Base-by-base conservation (phyloP, 176 grass and related monocot species). In the bread wheat (Triticum aestivum) region DNA sequence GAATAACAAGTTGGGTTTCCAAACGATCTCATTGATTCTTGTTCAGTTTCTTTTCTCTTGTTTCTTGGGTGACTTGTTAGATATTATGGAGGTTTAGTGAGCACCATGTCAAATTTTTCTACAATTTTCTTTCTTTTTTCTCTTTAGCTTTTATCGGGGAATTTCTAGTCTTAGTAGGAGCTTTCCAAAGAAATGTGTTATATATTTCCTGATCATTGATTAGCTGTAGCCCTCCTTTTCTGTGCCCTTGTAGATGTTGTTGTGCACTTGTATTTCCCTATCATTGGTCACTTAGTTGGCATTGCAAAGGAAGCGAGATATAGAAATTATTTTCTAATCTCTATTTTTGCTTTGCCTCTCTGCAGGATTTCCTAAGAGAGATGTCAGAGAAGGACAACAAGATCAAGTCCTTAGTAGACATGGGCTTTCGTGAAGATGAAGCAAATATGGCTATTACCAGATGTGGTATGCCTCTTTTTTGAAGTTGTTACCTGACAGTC, bases 361-460 rank as follows among this genome's bases (percentile, higher is more conserved):
- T 54, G 47, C 84, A 99, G 97, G 90, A 83, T 83, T 99, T 99
- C 61, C 64, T 92, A 30, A 56, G 87, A 44, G 92, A 96, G 39
- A 79, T 96, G 75, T 88, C 89, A 49, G 86, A 89, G 62, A 84
- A 61, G 63, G 94, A 92, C 11, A 82, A 74, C 27, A 99, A 93
- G 79, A 45, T 96, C 1, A 18, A 61, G 61, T 87, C 73, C 18
- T 89, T 99, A 77, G 78, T 94, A 51, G 82, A 83, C 51, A 94
- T 99, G 94, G 97, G 97, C 29, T 96, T 91, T 89, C 68, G 79
- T 51, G 87, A 91, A 81, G 78, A 89, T 11, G 94, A 93, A 71
- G 92, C 85, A 20, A 83, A 75, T 64, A 61, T 84, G 85, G 92
- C 97, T 41, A 82, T 99, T 47, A 41, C 82, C 29, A 99, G 90